Base-by-base conservation (phyloP, 2,329 filamentous ascomycete species). In the Monosporascus sp. region DNA sequence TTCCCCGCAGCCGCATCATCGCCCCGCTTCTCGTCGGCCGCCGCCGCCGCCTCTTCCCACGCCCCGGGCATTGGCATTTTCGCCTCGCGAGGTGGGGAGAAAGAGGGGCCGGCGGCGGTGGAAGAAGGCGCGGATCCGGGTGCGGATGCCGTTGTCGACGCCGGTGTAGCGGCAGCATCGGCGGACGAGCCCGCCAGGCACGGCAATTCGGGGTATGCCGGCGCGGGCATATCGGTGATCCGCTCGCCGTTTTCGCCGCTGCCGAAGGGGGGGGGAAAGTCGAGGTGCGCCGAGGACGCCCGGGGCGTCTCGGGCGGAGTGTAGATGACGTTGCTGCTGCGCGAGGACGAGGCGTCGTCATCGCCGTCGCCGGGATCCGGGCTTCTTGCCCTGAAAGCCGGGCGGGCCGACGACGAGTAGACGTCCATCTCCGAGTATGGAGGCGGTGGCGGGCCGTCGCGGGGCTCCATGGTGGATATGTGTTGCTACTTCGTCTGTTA, bases 351-450 rank as follows among this genome's bases (percentile, higher is more conserved):
- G 59, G 71, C 67, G 52, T 75, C 72, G 49, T 69, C 64, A 49
- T 59, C 65, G 58, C 58, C 59, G 51, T 59, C 52, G 60, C 62
- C 50, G 59, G 59, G 60, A 24, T 18, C 38, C 18, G 18, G 17
- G 17, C 6, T 40, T 40, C 17, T 40, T 40, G 15, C 7, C 37
- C 5, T n/a, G 6, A 20, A 11, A 11, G 18, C 40, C 50, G 64
- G 65, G 50, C 58, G 61, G 31, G 70, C 70, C 3, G 76, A 68
- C 49, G 63, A 70, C 15, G 78, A 81, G 68, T 76, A 80, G 38
- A 80, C 74, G 63, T 84, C 80, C 17, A 78, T 82, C 65, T 81
- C 80, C 40, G 76, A 76, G 60, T 84, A 84, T 6, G 81, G 81
- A 5, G 80, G 79, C 43, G 80, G 80, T 20, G 80, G 78, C 7